Percentiles rank a stretch among this genome's conserved stretches.
Conservation (phyloP, 805 yeast genomes). For the Myxozyma melibiosi region DNA sequence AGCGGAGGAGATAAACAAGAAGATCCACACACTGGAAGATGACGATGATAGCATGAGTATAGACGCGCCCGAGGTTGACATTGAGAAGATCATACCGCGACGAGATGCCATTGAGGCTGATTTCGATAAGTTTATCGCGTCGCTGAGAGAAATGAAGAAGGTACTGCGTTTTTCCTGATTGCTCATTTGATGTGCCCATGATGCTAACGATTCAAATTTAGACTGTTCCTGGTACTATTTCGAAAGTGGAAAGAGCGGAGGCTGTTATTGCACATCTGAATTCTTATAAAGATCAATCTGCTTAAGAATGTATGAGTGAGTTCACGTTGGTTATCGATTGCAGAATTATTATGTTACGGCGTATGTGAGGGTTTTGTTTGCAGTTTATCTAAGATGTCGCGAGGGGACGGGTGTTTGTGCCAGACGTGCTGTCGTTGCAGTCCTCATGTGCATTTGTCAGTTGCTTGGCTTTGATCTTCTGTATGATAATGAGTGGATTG, state of each 20-base stretch:
- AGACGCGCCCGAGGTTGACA: not conserved
- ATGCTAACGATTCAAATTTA: not conserved
- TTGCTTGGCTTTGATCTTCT: too few relatives aligned
- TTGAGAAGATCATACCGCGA: slow-evolving; percentile 14
- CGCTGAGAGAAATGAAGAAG: slow-evolving; percentile 27
- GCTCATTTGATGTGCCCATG: not conserved
- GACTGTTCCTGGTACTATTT: slow-evolving; percentile 15
- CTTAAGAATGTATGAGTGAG: not conserved
- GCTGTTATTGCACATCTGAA: slow-evolving; percentile 20
- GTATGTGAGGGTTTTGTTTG: too few relatives aligned
- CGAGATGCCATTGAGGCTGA: slow-evolving; percentile 9
- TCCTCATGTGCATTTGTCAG: too few relatives aligned
- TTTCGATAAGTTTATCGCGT: slow-evolving; percentile 12
- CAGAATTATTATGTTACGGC: too few relatives aligned
- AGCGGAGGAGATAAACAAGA: slow-evolving; percentile 26
- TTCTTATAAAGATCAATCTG: not conserved
- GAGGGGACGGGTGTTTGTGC: too few relatives aligned
- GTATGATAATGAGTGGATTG: too few relatives aligned
- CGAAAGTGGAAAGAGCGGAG: slow-evolving; percentile 27
- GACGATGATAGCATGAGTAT: not conserved
- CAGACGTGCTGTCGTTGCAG: too few relatives aligned
- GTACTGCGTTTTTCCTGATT: not conserved
- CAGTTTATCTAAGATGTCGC: too few relatives aligned
- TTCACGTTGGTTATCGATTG: too few relatives aligned
- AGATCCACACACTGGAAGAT: not conserved